Evolutionary conservation across 2,329 filamentous ascomycete species (phyloP).

Genomic region (Tympanopsis confertula): DNA sequence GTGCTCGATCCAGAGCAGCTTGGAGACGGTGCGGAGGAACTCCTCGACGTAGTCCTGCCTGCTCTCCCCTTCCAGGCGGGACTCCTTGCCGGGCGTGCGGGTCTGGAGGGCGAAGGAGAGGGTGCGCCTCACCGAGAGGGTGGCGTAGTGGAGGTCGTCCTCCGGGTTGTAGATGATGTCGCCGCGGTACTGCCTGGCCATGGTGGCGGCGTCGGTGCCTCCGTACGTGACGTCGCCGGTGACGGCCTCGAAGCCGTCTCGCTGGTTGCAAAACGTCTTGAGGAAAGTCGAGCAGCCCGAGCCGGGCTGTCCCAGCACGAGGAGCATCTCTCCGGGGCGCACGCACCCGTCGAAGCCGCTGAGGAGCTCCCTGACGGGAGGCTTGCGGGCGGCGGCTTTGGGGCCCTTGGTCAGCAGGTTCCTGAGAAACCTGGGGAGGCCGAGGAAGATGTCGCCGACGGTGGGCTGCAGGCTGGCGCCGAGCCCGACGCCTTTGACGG

Average conservation of each 20-base stretch:
- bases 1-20: constrained; percentile 29
- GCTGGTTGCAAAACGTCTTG: constrained; percentile 61
- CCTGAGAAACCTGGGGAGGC: constrained; percentile 12
- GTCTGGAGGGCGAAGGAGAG: constrained; percentile 23
- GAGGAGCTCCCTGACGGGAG: constrained; percentile 16
- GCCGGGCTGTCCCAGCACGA: constrained; percentile 41
- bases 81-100: constrained; percentile 21
- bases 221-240: constrained; percentile 56
- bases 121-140: constrained; percentile 25
- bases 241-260: constrained; percentile 50
- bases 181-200: constrained; percentile 46
- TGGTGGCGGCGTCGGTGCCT: constrained; percentile 44
- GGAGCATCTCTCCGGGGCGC: constrained; percentile 40
- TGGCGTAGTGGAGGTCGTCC: constrained; percentile 29
- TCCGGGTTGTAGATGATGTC: constrained; percentile 57
- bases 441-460: constrained; percentile 21
- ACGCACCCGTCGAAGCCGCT: constrained; percentile 42
- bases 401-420: constrained; percentile 13
- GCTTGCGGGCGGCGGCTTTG: constrained; percentile 21
- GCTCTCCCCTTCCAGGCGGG: constrained; percentile 21
- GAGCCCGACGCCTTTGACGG: constrained; percentile 58
- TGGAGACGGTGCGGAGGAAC: constrained; percentile 25
- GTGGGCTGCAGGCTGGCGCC: constrained; percentile 42
- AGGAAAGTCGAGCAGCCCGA: constrained; percentile 57
- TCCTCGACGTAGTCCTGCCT: constrained; percentile 25